phyloP scores from a whole-genome alignment of 225 moss, liverwort and hornwort species.

The Takakia lepidozioides region DNA sequence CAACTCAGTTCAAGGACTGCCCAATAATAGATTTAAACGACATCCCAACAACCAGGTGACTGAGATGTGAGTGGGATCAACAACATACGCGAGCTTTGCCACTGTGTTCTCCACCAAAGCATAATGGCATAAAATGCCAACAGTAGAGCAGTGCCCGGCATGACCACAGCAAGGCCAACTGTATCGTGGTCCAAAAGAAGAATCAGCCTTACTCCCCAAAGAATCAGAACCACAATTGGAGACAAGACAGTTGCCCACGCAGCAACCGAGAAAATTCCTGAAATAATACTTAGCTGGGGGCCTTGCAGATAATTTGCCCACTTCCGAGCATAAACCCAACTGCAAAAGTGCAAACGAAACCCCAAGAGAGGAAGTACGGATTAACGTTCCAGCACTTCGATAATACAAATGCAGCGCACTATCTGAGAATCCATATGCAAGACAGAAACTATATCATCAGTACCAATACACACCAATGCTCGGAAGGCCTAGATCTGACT shows the following conservation, averaged over 20 bases:
- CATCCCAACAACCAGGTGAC: too few relatives aligned
- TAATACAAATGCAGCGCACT: too few relatives aligned
- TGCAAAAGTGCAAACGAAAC: too few relatives aligned
- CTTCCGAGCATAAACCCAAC: constrained; percentile 97
- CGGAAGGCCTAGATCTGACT: too few relatives aligned
- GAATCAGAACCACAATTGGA: constrained; percentile 74
- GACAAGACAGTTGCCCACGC: constrained; percentile 88
- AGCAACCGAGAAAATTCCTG: constrained; percentile 63
- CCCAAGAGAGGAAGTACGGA: too few relatives aligned
- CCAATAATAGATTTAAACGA: too few relatives aligned
- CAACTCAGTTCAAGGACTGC: too few relatives aligned
- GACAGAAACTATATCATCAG: too few relatives aligned
- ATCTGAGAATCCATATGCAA: too few relatives aligned
- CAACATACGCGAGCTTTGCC: constrained; percentile 99
- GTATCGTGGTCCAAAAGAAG: constrained; percentile 82
- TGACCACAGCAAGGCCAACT: constrained; percentile 91
- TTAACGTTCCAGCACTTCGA: constrained; percentile 5
- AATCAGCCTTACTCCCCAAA: constrained; percentile 82
- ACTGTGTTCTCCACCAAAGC: constrained; percentile 99
- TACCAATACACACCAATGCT: too few relatives aligned
- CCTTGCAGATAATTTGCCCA: constrained; percentile 94
- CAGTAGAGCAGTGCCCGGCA: constrained; percentile 95
- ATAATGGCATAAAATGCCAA: constrained; percentile 97
- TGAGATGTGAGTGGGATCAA: too few relatives aligned
- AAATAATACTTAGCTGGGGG: constrained; percentile 73